Percentiles rank a stretch among this genome's conserved stretches.
These are phyloP conservation scores for Pelargonium nanum DNA, from an alignment of 345 rosid genomes.

Conservation along the genomic window DNA sequence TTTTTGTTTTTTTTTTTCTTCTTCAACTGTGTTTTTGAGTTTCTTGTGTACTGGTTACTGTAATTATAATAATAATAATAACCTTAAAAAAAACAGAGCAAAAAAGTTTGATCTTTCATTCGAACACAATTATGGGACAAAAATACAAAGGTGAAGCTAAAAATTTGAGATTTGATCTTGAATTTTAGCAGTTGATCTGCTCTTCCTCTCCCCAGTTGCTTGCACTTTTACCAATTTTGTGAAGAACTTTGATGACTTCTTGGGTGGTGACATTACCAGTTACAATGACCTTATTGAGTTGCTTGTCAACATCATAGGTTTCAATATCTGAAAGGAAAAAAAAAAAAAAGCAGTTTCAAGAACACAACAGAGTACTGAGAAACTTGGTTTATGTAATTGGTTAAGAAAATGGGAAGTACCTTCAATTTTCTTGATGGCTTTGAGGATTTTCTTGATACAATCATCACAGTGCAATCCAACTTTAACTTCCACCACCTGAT, in stretches of 20 bases:
- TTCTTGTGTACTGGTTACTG: too few relatives aligned
- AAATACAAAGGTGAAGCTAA: too few relatives aligned
- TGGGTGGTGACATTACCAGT: conserved; percentile 72
- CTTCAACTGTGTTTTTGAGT: too few relatives aligned
- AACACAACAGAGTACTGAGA: too few relatives aligned
- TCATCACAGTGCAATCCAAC: conserved; percentile 73
- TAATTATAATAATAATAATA: too few relatives aligned
- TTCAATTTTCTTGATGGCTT: conserved; percentile 75
- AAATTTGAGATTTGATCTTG: neutral
- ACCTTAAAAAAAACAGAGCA: too few relatives aligned
- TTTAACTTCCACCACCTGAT: conserved; percentile 66
- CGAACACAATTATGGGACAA: too few relatives aligned
- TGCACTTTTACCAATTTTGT: conserved; percentile 63
- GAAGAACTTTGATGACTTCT: conserved; percentile 59
- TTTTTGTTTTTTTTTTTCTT: neutral
- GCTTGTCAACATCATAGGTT: conserved; percentile 62
- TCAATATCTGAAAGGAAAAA: conserved; percentile 41
- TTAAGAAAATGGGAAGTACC: conserved; percentile 23
- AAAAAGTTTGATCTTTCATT: too few relatives aligned
- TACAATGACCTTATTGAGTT: conserved; percentile 71
- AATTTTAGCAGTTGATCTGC: neutral
- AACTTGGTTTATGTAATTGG: neutral
- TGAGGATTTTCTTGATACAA: conserved; percentile 70
- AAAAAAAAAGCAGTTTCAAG: too few relatives aligned
- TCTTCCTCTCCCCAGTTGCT: conserved; percentile 33